Base-by-base conservation (phyloP, 352 stramenopile genomes). In the Elongisporangium undulatum region DNA sequence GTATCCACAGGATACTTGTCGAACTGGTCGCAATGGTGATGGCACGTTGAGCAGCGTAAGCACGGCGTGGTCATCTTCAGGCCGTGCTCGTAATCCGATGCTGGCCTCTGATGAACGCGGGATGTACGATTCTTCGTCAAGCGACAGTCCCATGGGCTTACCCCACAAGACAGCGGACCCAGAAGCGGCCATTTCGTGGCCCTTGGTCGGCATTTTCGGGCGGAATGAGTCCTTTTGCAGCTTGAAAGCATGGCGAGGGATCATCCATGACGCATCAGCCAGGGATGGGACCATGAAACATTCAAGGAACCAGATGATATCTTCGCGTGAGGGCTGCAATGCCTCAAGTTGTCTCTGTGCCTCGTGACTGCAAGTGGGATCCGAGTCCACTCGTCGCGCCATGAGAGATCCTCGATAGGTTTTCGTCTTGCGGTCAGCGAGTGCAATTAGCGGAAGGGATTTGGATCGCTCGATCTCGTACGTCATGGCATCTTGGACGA, bases 1-100 rank as follows among this genome's bases (percentile, higher is more conserved):
- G 55, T 92, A 95, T 1, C 85, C 85, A 58, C 85, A 95, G 0
- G 78, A 74, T 4, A 95, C 79, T 13, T 89, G 74, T 2, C 89
- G 58, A 3, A 90, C 74, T n/a, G 73, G 74, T 38, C 79, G 77
- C 23, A 85, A 56, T 8, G 82, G 77, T 0, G 71, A 67, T 3
- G 80, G 82, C 4, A 92, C 71, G 4, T 58, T 63, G 0, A 90
- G 50, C 41, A 85, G 56, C 0, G 56, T 70, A 15, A 92, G 53
- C 7, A 74, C 29, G 23, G 29, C 19, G 12, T 17, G 13, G 13
- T 48, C 52, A 38, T 19, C 45, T 29, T 26, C 34, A 15, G 17
- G 12, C 12, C 10, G 22, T 7, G 20, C 5, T 23, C 23, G 21
- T 23, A 49, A 38, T 16, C 68, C 59, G 39, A 51, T 48, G 1